Evolutionary conservation across 2,329 filamentous ascomycete genomes (phyloP).

Genomic region (Colletotrichum abscissum): DNA sequence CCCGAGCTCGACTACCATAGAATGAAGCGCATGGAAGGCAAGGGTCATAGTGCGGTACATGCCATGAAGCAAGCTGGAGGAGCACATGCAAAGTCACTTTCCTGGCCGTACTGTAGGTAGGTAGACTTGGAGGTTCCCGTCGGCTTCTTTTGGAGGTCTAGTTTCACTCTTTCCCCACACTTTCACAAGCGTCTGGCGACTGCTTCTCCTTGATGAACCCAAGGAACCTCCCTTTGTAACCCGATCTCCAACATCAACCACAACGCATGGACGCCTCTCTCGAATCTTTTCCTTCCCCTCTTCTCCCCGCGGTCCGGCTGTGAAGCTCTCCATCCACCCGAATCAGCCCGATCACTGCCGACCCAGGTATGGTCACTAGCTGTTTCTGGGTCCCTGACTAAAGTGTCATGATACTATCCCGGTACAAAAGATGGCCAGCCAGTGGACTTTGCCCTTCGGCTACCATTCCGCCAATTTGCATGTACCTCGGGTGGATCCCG

Average conservation of each 20-base stretch:
- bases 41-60: not conserved
- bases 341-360: slow-evolving; percentile 49
- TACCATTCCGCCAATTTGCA: not conserved
- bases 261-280: slow-evolving; percentile 14
- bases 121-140: not conserved
- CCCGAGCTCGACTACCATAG: not conserved
- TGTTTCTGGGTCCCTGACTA: slow-evolving; percentile 14
- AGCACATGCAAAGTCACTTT: slow-evolving; percentile 32
- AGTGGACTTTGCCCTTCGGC: slow-evolving; percentile 8
- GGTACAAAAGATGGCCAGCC: not conserved
- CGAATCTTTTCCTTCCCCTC: not conserved
- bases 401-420: not conserved
- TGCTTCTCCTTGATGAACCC: slow-evolving; percentile 3
- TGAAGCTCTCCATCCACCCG: slow-evolving; percentile 45
- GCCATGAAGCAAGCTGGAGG: slow-evolving; percentile 1
- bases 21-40: not conserved
- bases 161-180: slow-evolving; percentile 41
- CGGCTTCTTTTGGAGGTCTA: slow-evolving; percentile 1
- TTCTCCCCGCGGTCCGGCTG: slow-evolving; percentile 34
- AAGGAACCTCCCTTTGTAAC: slow-evolving; percentile 8
- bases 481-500: slow-evolving; percentile 23
- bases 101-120: not conserved
- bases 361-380: slow-evolving; percentile 32
- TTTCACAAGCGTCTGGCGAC: slow-evolving; percentile 41
- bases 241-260: slow-evolving; percentile 24